Evolutionary conservation across 179 eudicot species (phyloP), one percentile per base, ranked within the genome.

Genomic region (Drosera spatulata): DNA sequence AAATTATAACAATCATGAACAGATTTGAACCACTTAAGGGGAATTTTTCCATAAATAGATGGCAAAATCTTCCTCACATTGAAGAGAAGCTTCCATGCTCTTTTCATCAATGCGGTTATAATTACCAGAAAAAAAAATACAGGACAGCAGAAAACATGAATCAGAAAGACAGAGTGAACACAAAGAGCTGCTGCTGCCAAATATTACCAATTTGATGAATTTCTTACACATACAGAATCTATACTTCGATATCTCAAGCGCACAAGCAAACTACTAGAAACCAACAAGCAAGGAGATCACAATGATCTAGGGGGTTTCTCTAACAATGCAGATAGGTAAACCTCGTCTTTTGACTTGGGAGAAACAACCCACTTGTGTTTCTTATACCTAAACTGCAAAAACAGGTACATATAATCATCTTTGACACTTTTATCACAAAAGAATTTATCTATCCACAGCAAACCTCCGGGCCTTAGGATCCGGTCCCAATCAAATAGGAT

Each of bases 401-500:
- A 22, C 33, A 22, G 33, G 33, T 22, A 22, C 33, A 22, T 22
- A 22, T 22, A 22, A 22, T 22, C 98, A 75, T 91, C 98, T 39
- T 85, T 50, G 63, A 85, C 95, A 44, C 73, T 80, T 63, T 87
- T 76, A 3, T 78, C 82, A 55, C 96, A 88, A 58, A 88, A 88
- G 81, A 91, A 88, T 49, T 75, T 79, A 60, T 91, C 98, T 15
- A 91, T 80, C 98, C 96, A 88, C 64, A 91, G 55, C 79, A 91
- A 80, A 39, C 98, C 98, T 6, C 98, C 98, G 0, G 98, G 98
- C 69, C 98, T 85, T 40, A 91, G 70, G 53, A 91, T 66, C 48
- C 96, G 75, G 58, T 88, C 98, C 96, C 96, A 91, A 46, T 91
- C 98, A 46, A 88, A 91, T 11, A 88, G 68, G 38, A 88, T 78